Percentiles rank a stretch among this genome's conserved stretches.
Conservation (phyloP, 176 grass and related monocot genomes). For the Oryza officinalis region DNA sequence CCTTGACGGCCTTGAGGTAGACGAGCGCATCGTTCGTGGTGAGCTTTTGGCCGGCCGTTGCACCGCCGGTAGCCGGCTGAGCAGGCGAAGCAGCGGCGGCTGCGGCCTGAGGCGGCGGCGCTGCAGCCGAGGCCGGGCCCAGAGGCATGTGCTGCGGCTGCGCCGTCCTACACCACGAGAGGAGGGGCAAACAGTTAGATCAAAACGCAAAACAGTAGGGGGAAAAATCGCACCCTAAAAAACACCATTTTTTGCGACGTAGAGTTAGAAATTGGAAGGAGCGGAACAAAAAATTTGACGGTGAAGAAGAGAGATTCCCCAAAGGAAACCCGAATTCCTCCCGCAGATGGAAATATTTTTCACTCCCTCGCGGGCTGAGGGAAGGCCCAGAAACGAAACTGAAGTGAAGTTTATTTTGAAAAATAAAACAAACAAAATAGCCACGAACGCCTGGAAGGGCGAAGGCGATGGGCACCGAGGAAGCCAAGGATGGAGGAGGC, state of each 20-base stretch:
- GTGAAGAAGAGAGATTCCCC: background rate
- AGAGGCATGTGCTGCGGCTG: conserved; percentile 60
- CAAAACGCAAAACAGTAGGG: background rate
- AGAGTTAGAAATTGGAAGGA: conserved; percentile 10
- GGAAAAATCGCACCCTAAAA: conserved; percentile 9
- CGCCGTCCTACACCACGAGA: conserved; percentile 34
- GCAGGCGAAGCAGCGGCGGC: conserved; percentile 1
- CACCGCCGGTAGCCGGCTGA: background rate
- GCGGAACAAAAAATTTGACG: conserved; percentile 11
- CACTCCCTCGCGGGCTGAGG: background rate
- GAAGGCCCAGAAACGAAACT: conserved; percentile 17
- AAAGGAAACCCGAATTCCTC: background rate
- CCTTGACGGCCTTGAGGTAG: conserved; percentile 92
- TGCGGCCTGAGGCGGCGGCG: conserved; percentile 28
- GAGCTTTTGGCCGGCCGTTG: conserved; percentile 51
- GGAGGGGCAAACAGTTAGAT: conserved; percentile 25
- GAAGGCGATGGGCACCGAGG: background rate
- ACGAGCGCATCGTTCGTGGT: conserved; percentile 92
- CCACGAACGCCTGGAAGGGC: background rate
- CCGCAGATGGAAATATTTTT: background rate
- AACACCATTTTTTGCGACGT: conserved; percentile 17
- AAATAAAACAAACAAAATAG: too few species aligned
- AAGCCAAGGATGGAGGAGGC: background rate
- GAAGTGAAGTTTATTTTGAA: background rate
- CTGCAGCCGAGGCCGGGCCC: background rate